These are phyloP conservation scores for Emmonsia crescens DNA, from an alignment of 2,329 filamentous ascomycete species.

Conservation along the genomic window DNA sequence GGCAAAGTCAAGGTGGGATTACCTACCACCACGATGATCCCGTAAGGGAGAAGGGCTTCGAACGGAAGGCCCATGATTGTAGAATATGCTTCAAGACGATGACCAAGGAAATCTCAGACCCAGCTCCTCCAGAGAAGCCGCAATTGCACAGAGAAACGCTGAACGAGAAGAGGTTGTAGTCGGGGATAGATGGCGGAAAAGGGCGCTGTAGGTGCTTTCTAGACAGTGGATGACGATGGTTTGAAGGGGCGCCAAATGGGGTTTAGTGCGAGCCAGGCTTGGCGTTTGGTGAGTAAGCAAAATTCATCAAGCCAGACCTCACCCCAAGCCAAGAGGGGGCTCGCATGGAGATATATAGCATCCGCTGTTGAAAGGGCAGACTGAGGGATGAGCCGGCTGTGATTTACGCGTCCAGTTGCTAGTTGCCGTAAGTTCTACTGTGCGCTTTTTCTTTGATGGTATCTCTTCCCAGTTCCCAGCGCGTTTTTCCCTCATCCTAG, in stretches of 20 bases:
- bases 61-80: constrained; percentile 54
- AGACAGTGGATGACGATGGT: constrained; percentile 1
- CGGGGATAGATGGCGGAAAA: background rate
- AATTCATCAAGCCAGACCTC: constrained; percentile 12
- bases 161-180: constrained; percentile 5
- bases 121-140: background rate
- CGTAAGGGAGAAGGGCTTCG: constrained; percentile 54
- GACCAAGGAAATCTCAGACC: background rate
- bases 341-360: background rate
- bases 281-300: constrained; percentile 15
- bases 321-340: constrained; percentile 11
- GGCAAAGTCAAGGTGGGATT: background rate
- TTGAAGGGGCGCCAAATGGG: background rate
- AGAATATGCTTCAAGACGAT: background rate
- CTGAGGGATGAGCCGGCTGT: constrained; percentile 10
- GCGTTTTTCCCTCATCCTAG: constrained; percentile 4
- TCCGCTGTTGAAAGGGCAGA: background rate
- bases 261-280: constrained; percentile 10
- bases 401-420: constrained; percentile 18
- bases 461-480: background rate
- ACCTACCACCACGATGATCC: constrained; percentile 51
- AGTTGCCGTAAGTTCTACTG: constrained; percentile 5
- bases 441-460: constrained; percentile 2
- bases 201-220: background rate
- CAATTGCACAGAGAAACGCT: constrained; percentile 12